Evolutionary conservation across 75 land plant species (phyloP), one percentile per base, ranked within the genome.

Genomic region (Chamaecyparis obtusa): DNA sequence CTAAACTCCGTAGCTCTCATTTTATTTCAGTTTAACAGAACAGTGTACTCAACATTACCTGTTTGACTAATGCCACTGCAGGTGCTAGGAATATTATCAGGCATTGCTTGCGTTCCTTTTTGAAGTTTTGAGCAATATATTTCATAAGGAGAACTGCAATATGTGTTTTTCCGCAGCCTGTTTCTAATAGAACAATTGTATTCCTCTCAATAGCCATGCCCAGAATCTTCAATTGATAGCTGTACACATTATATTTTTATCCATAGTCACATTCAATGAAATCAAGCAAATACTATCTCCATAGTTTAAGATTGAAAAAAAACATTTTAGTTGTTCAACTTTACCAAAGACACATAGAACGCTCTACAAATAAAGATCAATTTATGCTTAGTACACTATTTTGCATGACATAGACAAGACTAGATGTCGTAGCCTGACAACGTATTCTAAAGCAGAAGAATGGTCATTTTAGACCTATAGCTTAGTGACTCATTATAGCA

Each of bases 51-150:
- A 14, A 37, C 17, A 17, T 27, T 44, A 92, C 94, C 93, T 92
- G 94, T 10, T 64, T 72, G 33, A 89, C 90, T 57, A 91, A 87
- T 48, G 39, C 33, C 3, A 89, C 87, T 43, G 87, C 89, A 27
- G 91, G 93, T 37, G 87, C 90, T 19, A 92, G 87, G 75, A 92
- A 91, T 19, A 92, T 86, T 21, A 87, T 88, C 21, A 92, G 60
- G 14, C 74, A 44, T 10, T 60, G 41, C 69, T 87, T 84, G 7
- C 82, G 37, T 36, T 43, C 24, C 19, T 2, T 36, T 21, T 43
- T 48, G 36, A 86, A 2, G 44, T 64, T 72, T 11, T 11, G 84
- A 39, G 84, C 84, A 41, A 83, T 83, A 27, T 83, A 30, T 4
- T 75, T 48, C 74, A 72, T 43, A 8, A 88, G 88, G 86, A 84